A percentile compares a stretch with the other conserved stretches of the same genome.
phyloP scores from a whole-genome alignment of 805 yeast genomes.

The Candida morakotiae region DNA sequence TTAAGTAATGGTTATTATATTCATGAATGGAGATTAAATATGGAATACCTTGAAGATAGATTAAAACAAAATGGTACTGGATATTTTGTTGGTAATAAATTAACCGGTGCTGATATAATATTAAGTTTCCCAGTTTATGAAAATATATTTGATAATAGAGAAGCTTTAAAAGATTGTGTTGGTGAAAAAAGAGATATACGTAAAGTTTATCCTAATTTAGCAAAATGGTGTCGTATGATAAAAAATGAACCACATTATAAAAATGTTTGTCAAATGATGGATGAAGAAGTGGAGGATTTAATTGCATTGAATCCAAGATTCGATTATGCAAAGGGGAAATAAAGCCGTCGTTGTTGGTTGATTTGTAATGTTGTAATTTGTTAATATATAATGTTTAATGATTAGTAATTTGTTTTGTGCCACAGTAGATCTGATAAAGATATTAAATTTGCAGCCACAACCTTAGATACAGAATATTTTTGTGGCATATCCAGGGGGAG shows the following conservation, averaged over 20 bases:
- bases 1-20: conserved; percentile 46
- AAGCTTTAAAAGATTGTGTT: conserved; percentile 28
- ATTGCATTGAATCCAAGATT: conserved; percentile 9
- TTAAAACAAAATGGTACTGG: conserved; percentile 25
- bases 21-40: conserved; percentile 39
- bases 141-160: conserved; percentile 33
- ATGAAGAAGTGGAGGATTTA: conserved; percentile 20
- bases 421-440: conserved; percentile 1
- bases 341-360: too few relatives aligned
- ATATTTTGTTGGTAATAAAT: conserved; percentile 32
- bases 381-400: neutral
- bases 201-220: conserved; percentile 31
- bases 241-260: conserved; percentile 29
- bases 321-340: conserved; percentile 5
- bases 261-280: conserved; percentile 28
- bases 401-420: neutral
- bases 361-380: too few relatives aligned
- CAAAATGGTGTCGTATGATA: conserved; percentile 33
- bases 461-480: neutral
- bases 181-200: conserved; percentile 29
- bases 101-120: conserved; percentile 37
- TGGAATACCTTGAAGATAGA: conserved; percentile 26
- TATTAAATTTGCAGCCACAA: conserved; percentile 4
- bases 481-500: too few relatives aligned
- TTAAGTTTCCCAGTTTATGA: conserved; percentile 34